Evolutionary conservation across 2,329 filamentous ascomycete species (phyloP).

Genomic region (Sporothrix curviconia): DNA sequence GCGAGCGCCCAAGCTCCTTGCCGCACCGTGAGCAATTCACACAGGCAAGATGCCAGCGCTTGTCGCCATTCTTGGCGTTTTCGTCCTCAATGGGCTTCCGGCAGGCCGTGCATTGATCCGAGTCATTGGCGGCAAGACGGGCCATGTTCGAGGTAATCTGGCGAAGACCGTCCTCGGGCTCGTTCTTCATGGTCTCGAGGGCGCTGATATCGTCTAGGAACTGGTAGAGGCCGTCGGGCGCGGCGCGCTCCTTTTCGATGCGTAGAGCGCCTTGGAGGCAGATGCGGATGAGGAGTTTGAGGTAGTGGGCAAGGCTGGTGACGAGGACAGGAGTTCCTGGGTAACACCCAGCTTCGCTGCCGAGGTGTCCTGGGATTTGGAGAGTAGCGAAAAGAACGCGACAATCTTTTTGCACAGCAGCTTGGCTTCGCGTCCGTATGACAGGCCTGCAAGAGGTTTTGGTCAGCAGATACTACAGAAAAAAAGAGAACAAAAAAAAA

Average conservation of each 20-base stretch:
- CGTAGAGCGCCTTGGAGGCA: slow-evolving; percentile 90
- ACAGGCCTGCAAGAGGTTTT: slow-evolving; percentile 62
- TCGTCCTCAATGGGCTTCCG: slow-evolving; percentile 89
- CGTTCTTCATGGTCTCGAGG: slow-evolving; percentile 68
- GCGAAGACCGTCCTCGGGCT: slow-evolving; percentile 46
- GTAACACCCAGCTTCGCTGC: slow-evolving; percentile 89
- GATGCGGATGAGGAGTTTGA: slow-evolving; percentile 95
- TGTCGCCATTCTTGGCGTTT: slow-evolving; percentile 68
- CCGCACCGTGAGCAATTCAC: slow-evolving; percentile 64
- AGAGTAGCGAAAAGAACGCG: slow-evolving; percentile 90
- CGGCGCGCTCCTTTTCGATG: slow-evolving; percentile 75
- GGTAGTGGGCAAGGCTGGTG: slow-evolving; percentile 90
- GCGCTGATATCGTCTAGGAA: slow-evolving; percentile 81
- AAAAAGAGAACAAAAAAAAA: neutral
- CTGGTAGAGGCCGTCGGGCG: slow-evolving; percentile 66
- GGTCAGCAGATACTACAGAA: slow-evolving; percentile 19
- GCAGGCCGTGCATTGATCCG: slow-evolving; percentile 78
- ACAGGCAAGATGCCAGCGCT: slow-evolving; percentile 79
- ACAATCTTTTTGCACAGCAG: slow-evolving; percentile 99
- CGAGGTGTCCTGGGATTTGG: slow-evolving; percentile 89
- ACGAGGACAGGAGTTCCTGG: slow-evolving; percentile 97
- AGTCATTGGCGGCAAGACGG: slow-evolving; percentile 64
- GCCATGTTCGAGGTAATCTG: slow-evolving; percentile 61
- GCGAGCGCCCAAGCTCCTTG: slow-evolving; percentile 59
- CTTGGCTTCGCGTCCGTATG: slow-evolving; percentile 94